phyloP scores from a whole-genome alignment of 306 rosid genomes.

The Prosopis cineraria region DNA sequence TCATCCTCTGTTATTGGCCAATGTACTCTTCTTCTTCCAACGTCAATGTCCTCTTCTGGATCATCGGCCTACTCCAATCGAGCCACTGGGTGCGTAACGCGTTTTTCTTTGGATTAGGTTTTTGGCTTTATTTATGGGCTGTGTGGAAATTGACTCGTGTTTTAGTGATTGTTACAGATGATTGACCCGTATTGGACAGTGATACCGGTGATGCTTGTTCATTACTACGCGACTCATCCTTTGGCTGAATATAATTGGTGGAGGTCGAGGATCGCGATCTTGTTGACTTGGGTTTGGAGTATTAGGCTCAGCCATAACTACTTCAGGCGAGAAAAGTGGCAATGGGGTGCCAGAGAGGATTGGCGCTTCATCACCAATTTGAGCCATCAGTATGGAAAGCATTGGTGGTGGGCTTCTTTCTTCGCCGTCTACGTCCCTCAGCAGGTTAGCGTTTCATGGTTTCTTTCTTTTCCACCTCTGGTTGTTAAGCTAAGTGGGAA shows the following conservation, averaged over 20 bases:
- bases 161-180: constrained; percentile 60
- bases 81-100: constrained; percentile 74
- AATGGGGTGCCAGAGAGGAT: constrained; percentile 87
- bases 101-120: background rate
- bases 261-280: constrained; percentile 64
- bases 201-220: constrained; percentile 79
- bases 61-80: constrained; percentile 62
- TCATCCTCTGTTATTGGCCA: constrained; percentile 76
- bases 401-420: constrained; percentile 97
- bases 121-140: background rate
- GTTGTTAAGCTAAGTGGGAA: background rate
- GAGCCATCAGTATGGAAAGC: constrained; percentile 65
- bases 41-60: constrained; percentile 84
- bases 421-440: constrained; percentile 80
- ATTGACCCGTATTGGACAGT: constrained; percentile 88
- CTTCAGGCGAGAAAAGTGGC: constrained; percentile 88
- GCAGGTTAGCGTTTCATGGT: constrained; percentile 48
- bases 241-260: constrained; percentile 57
- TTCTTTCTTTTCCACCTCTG: background rate
- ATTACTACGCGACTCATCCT: constrained; percentile 75
- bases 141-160: background rate
- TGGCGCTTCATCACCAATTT: constrained; percentile 86
- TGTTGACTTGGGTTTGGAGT: constrained; percentile 84
- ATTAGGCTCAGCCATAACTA: constrained; percentile 80
- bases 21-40: constrained; percentile 82